Conservation (phyloP, 345 rosid species). For the Moringa oleifera region DNA sequence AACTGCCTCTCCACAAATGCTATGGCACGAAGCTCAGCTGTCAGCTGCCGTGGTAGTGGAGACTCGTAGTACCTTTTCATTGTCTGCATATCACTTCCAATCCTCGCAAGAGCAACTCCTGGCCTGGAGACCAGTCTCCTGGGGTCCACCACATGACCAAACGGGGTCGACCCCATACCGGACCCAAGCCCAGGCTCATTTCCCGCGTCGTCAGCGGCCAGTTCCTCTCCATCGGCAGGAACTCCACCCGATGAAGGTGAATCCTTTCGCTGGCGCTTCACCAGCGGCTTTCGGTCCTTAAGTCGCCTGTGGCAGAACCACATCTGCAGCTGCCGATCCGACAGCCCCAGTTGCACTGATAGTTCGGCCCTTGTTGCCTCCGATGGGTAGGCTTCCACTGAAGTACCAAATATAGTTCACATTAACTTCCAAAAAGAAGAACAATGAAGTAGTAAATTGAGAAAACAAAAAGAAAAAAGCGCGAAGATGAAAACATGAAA, state of each 20-base stretch:
- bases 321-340: constrained; percentile 94
- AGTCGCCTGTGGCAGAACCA: constrained; percentile 95
- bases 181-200: constrained; percentile 30
- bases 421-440: background rate
- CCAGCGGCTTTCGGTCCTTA: constrained; percentile 69
- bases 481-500: constrained; percentile 1
- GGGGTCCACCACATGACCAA: constrained; percentile 33
- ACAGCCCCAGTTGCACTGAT: constrained; percentile 64
- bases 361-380: constrained; percentile 70
- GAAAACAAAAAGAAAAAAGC: background rate
- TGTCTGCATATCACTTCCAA: constrained; percentile 37
- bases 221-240: constrained; percentile 19
- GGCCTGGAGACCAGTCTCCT: constrained; percentile 27
- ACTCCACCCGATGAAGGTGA: constrained; percentile 20
- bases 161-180: constrained; percentile 26
- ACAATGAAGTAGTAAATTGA: background rate
- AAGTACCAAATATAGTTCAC: background rate
- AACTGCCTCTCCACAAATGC: constrained; percentile 73
- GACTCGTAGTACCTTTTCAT: constrained; percentile 52
- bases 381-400: constrained; percentile 76
- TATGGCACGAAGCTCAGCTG: constrained; percentile 52
- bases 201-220: constrained; percentile 22
- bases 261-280: constrained; percentile 50
- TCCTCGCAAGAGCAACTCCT: constrained; percentile 43
- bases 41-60: constrained; percentile 26